Base-by-base conservation (phyloP, 305 asterid genomes). In the Fraxinus nigra region DNA sequence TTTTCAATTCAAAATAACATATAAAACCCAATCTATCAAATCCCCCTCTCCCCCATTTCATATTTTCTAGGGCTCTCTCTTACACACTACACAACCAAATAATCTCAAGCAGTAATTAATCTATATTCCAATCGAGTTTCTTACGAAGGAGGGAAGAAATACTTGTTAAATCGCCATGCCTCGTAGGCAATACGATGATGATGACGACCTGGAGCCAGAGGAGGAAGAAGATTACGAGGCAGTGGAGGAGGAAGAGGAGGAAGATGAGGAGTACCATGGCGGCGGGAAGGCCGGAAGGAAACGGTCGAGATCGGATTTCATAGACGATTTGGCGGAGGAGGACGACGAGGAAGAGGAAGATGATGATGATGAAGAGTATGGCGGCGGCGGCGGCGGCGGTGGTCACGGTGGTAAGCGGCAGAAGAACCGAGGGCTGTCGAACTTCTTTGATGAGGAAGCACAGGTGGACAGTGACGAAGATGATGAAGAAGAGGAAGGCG, bases 401-500 rank as follows among this genome's bases (percentile, higher is more conserved):
- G 79, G 88, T 1, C 76, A 82, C 20, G 84, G 85, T 1, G 90
- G 90, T 33, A 89, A 86, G 81, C 85, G 90, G 32, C 90, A 87
- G 67, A 82, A 87, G 83, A 85, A 85, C n/a, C 24, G 86, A 83
- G 90, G 1, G 95, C 89, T 70, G 3, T 86, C 95, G 9, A 81
- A 88, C 24, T 93, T 91, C 78, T 90, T 96, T 72, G 99, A 96
- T 26, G 88, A 87, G 79, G 98, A 94, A 84, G 99, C 98, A 4
- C 84, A 81, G 1, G 98, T 91, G 78, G 97, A 92, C 76, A 91
- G 91, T 84, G 99, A 93, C 34, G 98, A 92, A 2, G 98, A 94
- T 0, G 99, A 96, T 82, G 98, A 96, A 34, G 99, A 96, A 32
- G 98, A 94, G 63, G 98, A 94, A 69, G 98, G 91, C 81, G 99